Base-by-base conservation (phyloP, 2,329 filamentous ascomycete genomes). In the Ophiostoma perfectum region DNA sequence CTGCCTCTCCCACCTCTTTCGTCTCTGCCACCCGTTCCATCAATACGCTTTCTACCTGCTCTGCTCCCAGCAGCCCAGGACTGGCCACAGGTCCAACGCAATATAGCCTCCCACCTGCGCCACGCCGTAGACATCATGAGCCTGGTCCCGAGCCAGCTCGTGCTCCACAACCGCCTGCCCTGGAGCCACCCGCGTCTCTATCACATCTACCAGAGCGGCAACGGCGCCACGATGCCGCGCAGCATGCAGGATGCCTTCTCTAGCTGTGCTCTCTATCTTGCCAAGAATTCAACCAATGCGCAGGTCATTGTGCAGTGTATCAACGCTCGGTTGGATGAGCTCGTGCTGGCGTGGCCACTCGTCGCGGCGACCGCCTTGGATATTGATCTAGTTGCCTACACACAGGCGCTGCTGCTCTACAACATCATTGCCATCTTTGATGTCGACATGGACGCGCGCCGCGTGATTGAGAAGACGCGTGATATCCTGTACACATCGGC, bases 161-260 rank as follows among this genome's bases (percentile, higher is more conserved):
- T 86, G 0, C 69, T 78, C 8, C 78, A 82, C 63, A 83, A 78
- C 16, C 75, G 80, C 65, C 84, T 83, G 0, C 82, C 83, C 0
- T 87, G 85, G 85, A 80, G 78, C 42, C 85, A 87, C 70, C 76
- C 77, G 0, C 74, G 77, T n/a, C 76, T 87, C 7, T 55, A 55
- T 27, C n/a, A 55, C 8, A 55, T 55, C 45, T 16, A 47, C 12
- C 45, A 47, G 42, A 0, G 14, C 49, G 27, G 18, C 18, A 9
- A 11, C 49, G 86, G 85, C 69, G 76, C 76, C n/a, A 78, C 73
- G 8, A 85, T 86, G 82, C 85, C 84, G 0, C 75, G 75, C 42
- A 77, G 74, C 0, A 80, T 87, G 72, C 81, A 85, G 77, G 84
- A 86, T 71, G 83, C 82, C 0, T 77, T 82, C 70, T 79, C 83